A percentile compares a stretch with the other conserved stretches of the same genome.
phyloP scores from a whole-genome alignment of 2,329 filamentous ascomycete species.

The Phialocephala sp. region DNA sequence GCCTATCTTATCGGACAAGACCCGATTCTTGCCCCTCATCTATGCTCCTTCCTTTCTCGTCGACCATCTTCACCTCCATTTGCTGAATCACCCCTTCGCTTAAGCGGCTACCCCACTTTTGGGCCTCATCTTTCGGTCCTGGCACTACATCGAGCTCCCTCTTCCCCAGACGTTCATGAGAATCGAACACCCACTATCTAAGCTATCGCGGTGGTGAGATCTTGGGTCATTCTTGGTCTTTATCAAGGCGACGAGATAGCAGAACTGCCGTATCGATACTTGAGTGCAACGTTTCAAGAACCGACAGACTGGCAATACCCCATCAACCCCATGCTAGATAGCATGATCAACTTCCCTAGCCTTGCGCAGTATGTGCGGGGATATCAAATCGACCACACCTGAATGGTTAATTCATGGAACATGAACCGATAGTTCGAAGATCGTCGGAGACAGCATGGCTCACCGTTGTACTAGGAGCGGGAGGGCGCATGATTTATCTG shows the following conservation, averaged over 20 bases:
- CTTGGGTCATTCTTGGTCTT: neutral
- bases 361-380: neutral
- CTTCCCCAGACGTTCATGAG: neutral
- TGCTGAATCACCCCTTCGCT: neutral
- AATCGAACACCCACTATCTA: neutral
- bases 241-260: neutral
- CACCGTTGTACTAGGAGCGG: neutral
- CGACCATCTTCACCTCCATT: neutral
- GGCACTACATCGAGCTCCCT: neutral
- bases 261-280: neutral
- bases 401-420: neutral
- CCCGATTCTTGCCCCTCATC: too few species aligned
- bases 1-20: too few species aligned
- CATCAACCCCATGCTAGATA: slow-evolving; percentile 2
- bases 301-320: neutral
- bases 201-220: neutral
- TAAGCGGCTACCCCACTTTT: slow-evolving; percentile 5
- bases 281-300: neutral
- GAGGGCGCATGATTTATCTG: neutral
- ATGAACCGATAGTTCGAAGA: neutral
- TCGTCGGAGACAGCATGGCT: neutral
- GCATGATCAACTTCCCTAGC: neutral
- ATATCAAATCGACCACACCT: neutral
- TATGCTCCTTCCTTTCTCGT: neutral
- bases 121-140: neutral